A percentile compares a stretch with the other conserved stretches of the same genome.
Conservation (phyloP, 805 yeast genomes). For the Komagataella phaffii region DNA sequence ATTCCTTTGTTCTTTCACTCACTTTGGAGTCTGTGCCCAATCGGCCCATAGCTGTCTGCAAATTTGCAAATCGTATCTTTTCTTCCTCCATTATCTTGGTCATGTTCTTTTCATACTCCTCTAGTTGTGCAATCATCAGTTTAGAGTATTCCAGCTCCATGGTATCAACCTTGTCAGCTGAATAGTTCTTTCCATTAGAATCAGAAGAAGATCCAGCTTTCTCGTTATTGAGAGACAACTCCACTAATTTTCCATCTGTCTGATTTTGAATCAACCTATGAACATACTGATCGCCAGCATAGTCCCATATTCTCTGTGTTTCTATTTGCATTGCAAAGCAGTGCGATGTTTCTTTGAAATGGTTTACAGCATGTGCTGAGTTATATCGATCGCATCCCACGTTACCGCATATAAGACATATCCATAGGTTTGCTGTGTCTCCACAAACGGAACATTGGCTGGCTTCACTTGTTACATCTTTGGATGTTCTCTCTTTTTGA, state of each 20-base stretch:
- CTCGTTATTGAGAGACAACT: slow-evolving; percentile 31
- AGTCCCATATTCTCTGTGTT: slow-evolving; percentile 89
- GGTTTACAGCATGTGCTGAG: slow-evolving; percentile 74
- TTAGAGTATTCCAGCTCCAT: slow-evolving; percentile 72
- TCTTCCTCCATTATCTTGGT: slow-evolving; percentile 13
- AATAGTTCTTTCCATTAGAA: slow-evolving; percentile 7
- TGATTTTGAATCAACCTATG: slow-evolving; percentile 78
- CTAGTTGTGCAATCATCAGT: slow-evolving; percentile 64
- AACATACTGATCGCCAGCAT: slow-evolving; percentile 82
- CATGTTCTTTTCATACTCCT: slow-evolving; percentile 21
- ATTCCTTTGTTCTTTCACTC: slow-evolving; percentile 3
- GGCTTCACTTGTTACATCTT: slow-evolving; percentile 14
- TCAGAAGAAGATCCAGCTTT: slow-evolving; percentile 4
- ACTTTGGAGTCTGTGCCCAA: slow-evolving; percentile 6
- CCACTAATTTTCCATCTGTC: slow-evolving; percentile 82
- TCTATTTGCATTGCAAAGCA: slow-evolving; percentile 83
- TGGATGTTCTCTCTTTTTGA: slow-evolving; percentile 16
- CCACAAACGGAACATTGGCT: slow-evolving; percentile 45
- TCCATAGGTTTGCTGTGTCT: slow-evolving; percentile 59
- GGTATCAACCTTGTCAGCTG: slow-evolving; percentile 32
- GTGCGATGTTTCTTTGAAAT: slow-evolving; percentile 65
- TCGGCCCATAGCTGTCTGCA: slow-evolving; percentile 15
- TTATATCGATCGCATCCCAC: slow-evolving; percentile 89
- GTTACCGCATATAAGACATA: slow-evolving; percentile 81
- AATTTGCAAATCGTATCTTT: slow-evolving; percentile 15